phyloP scores from a whole-genome alignment of 2,329 filamentous ascomycete species.

The Monilinia vaccinii-corymbosi region DNA sequence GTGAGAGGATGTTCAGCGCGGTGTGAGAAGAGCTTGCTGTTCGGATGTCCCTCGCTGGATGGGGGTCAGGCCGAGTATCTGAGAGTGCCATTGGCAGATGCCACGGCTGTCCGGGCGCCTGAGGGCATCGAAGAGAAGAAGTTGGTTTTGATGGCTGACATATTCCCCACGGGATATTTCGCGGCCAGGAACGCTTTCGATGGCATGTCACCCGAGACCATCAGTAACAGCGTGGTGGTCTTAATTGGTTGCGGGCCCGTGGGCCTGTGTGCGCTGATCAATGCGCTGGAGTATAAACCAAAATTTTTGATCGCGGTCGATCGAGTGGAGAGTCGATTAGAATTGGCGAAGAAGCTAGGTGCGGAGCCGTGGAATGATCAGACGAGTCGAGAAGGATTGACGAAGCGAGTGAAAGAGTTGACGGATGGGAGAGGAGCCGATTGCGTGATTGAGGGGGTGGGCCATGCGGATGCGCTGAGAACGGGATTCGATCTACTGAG shows the following conservation, averaged over 20 bases:
- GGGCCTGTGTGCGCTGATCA: slow-evolving; percentile 73
- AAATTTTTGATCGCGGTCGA: slow-evolving; percentile 73
- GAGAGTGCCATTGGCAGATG: slow-evolving; percentile 71
- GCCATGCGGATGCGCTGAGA: slow-evolving; percentile 56
- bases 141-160: slow-evolving; percentile 83
- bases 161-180: slow-evolving; percentile 82
- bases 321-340: slow-evolving; percentile 64
- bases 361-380: slow-evolving; percentile 78
- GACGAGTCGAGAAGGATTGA: slow-evolving; percentile 53
- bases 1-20: slow-evolving; percentile 66
- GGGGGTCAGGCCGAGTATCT: slow-evolving; percentile 79
- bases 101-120: slow-evolving; percentile 68
- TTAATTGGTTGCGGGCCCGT: slow-evolving; percentile 80
- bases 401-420: slow-evolving; percentile 60
- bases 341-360: slow-evolving; percentile 62
- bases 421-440: slow-evolving; percentile 79
- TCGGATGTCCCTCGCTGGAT: slow-evolving; percentile 61
- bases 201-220: slow-evolving; percentile 44
- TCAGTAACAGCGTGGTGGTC: slow-evolving; percentile 61
- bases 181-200: slow-evolving; percentile 71
- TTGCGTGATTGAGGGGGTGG: slow-evolving; percentile 72
- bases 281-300: slow-evolving; percentile 66
- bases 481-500: slow-evolving; percentile 64
- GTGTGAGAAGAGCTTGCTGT: slow-evolving; percentile 61
- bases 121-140: slow-evolving; percentile 62